Conservation (phyloP, 306 rosid genomes). For the Neltuma alba region DNA sequence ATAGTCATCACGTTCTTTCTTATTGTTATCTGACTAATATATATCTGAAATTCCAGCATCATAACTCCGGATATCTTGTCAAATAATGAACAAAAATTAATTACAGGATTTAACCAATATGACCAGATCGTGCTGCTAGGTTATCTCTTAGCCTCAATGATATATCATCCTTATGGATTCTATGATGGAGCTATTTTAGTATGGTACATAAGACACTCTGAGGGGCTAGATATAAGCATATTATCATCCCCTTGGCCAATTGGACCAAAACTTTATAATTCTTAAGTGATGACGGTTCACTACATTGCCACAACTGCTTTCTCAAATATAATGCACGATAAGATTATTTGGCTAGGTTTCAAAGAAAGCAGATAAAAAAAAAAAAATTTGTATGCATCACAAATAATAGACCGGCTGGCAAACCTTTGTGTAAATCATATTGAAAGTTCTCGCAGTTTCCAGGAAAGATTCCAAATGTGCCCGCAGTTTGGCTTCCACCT, state of each 20-base stretch:
- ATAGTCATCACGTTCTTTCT: background rate
- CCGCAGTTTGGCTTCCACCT: constrained; percentile 86
- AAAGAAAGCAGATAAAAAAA: constrained; percentile 9
- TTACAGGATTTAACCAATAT: background rate
- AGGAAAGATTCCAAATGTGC: constrained; percentile 86
- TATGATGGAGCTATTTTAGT: constrained; percentile 19
- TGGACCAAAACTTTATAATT: constrained; percentile 1
- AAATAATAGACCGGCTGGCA: constrained; percentile 18
- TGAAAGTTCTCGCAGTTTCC: constrained; percentile 93
- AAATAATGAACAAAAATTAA: background rate
- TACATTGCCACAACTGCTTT: constrained; percentile 27
- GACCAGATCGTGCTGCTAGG: background rate
- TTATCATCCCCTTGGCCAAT: background rate
- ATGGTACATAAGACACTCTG: constrained; percentile 3
- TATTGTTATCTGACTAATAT: background rate
- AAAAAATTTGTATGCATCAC: background rate
- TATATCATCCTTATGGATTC: background rate
- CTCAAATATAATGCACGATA: background rate
- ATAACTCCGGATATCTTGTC: background rate
- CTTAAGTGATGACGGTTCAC: background rate
- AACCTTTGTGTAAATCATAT: constrained; percentile 91
- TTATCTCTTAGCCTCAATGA: background rate
- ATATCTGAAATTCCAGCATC: background rate
- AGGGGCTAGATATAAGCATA: constrained; percentile 23
- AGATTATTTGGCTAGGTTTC: constrained; percentile 8